Conservation (phyloP, 805 yeast species). For the Pichia deserticola region DNA sequence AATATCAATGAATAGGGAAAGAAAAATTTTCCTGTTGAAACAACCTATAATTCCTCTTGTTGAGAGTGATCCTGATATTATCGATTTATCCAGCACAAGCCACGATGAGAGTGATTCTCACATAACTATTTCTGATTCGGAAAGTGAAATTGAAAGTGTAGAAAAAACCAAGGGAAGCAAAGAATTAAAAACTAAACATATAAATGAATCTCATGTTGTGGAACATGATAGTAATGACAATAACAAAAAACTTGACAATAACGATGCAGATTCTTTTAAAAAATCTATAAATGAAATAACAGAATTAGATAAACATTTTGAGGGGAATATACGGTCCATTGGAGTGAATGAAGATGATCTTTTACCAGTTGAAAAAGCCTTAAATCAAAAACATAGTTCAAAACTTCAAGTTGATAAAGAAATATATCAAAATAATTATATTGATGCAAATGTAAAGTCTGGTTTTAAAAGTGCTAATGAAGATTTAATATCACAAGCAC, state of each 20-base stretch:
- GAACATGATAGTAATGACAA: not conserved
- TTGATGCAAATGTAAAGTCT: no score
- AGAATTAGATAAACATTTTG: constrained; percentile 10
- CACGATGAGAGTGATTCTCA: not conserved
- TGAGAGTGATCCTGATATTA: constrained; percentile 1
- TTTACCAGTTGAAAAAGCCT: constrained; percentile 11
- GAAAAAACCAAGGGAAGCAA: not conserved
- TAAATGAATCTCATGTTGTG: not conserved
- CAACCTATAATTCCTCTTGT: not conserved
- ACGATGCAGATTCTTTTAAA: no score
- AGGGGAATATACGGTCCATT: constrained; percentile 13
- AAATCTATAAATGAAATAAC: not conserved
- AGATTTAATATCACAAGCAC: not conserved
- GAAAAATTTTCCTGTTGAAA: not conserved
- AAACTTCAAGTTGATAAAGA: not conserved
- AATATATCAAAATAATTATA: not conserved
- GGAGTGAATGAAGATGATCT: constrained; percentile 6
- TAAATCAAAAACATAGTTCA: not conserved
- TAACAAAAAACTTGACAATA: not conserved
- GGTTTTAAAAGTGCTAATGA: no score
- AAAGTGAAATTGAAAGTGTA: not conserved
- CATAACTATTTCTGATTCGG: not conserved
- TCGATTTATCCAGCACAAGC: not conserved
- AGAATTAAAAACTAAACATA: not conserved
- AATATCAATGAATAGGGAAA: no score